Conservation (phyloP, 768 basidiomycete species). For the Calvatia gigantea region DNA sequence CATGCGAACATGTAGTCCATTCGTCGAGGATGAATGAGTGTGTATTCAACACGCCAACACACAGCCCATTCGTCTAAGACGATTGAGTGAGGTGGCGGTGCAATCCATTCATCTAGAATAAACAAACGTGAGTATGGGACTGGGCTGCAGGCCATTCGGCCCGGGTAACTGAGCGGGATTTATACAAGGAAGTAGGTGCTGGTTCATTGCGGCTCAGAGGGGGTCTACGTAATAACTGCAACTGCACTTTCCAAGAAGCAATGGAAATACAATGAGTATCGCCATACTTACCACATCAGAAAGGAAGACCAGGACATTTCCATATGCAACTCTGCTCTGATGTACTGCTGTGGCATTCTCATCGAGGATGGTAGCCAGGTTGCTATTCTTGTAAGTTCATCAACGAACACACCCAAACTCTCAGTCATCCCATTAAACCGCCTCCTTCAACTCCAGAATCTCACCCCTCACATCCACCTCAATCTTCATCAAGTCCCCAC, state of each 20-base stretch:
- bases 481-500: slow-evolving; percentile 90
- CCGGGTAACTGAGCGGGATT: too few species aligned
- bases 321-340: background rate
- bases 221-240: too few species aligned
- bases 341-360: background rate
- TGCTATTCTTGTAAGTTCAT: slow-evolving; percentile 80
- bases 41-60: too few species aligned
- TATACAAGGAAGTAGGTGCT: too few species aligned
- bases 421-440: slow-evolving; percentile 96
- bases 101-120: too few species aligned
- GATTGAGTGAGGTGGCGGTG: too few species aligned
- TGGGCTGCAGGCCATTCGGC: too few species aligned
- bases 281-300: background rate
- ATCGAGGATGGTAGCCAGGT: background rate
- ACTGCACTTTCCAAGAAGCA: background rate
- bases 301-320: background rate
- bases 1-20: too few species aligned
- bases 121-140: too few species aligned
- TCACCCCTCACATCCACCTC: slow-evolving; percentile 90
- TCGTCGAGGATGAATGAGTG: too few species aligned
- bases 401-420: slow-evolving; percentile 79
- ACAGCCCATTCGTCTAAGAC: too few species aligned
- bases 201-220: too few species aligned
- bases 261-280: background rate
- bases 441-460: slow-evolving; percentile 86